Evolutionary conservation across 768 basidiomycete genomes (phyloP), one percentile per base, ranked within the genome.

Genomic region (Lactarius deliciosus): DNA sequence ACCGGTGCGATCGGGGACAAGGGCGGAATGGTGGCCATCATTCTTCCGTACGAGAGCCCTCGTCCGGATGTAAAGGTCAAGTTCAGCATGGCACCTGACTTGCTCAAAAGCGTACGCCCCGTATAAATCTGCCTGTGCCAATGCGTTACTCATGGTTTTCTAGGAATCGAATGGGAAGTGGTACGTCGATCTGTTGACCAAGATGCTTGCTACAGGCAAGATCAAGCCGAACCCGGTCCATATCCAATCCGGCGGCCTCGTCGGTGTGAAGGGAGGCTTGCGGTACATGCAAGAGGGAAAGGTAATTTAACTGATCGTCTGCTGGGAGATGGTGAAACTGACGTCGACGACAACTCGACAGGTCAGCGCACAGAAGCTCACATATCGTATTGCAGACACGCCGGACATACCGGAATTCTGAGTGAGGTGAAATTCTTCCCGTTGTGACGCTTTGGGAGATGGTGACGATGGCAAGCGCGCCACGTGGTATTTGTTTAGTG

Each of bases 281-380:
- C 64, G 75, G 60, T 71, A 70, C 56, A 73, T 77, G 74, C 67
- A 61, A 55, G 71, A 74, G 15, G 75, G 76, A 22, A 75, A 73
- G 72, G 69, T 70, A 38, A 40, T 47, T 53, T 5, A 16, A 18
- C 32, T 20, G 15, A 8, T 25, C 22, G 4, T 32, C 7, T 8
- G 22, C 38, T 32, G 25, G 30, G 55, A 56, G 55, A n/a, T 34
- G 20, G 3, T 32, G 28, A 5, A 40, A 32, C 25, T 57, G 38
- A 53, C 22, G 1, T 41, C 40, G 10, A 40, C 15, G 10, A 15
- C 25, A 36, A 47, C 5, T 9, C 13, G 30, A 9, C 38, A 72
- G 71, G 64, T 73, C 28, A 75, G 73, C 60, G 76, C 68, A 36
- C 71, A 73, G 67, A 77, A 78, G 67, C 61, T 75, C 40, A 75